These are phyloP conservation scores for Scorias spongiosa DNA, from an alignment of 2,329 filamentous ascomycete genomes.

Conservation along the genomic window DNA sequence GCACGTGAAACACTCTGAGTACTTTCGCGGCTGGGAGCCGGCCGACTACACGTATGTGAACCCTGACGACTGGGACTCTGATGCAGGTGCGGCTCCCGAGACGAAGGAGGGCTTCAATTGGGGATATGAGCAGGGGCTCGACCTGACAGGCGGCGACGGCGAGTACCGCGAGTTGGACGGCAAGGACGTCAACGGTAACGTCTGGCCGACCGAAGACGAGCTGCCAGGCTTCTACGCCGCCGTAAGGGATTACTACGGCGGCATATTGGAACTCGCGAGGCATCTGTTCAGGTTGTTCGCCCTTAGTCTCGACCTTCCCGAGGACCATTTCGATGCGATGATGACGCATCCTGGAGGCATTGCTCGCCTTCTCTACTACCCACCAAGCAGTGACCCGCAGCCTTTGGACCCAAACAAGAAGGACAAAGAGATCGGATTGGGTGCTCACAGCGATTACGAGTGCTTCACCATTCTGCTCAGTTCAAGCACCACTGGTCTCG, in stretches of 20 bases:
- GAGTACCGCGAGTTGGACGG: constrained; percentile 27
- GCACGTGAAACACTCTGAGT: constrained; percentile 24
- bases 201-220: constrained; percentile 25
- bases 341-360: constrained; percentile 22
- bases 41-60: constrained; percentile 26
- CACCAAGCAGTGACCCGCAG: constrained; percentile 15
- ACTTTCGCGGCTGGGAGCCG: constrained; percentile 28
- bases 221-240: constrained; percentile 24
- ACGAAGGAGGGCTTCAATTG: constrained; percentile 30
- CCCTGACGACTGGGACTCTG: constrained; percentile 16
- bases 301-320: constrained; percentile 22
- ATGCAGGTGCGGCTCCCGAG: constrained; percentile 15
- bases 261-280: constrained; percentile 23
- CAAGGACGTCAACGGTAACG: constrained; percentile 19
- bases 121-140: constrained; percentile 26
- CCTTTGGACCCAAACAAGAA: constrained; percentile 5
- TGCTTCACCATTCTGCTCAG: constrained; percentile 17
- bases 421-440: constrained; percentile 22
- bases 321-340: constrained; percentile 26
- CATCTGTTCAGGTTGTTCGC: constrained; percentile 28
- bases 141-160: constrained; percentile 26
- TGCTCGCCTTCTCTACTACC: constrained; percentile 25
- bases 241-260: constrained; percentile 25
- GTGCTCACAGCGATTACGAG: constrained; percentile 18
- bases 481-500: constrained; percentile 13